These are phyloP conservation scores for Fusarium sp. DNA, from an alignment of 2,329 filamentous ascomycete species.

Conservation along the genomic window DNA sequence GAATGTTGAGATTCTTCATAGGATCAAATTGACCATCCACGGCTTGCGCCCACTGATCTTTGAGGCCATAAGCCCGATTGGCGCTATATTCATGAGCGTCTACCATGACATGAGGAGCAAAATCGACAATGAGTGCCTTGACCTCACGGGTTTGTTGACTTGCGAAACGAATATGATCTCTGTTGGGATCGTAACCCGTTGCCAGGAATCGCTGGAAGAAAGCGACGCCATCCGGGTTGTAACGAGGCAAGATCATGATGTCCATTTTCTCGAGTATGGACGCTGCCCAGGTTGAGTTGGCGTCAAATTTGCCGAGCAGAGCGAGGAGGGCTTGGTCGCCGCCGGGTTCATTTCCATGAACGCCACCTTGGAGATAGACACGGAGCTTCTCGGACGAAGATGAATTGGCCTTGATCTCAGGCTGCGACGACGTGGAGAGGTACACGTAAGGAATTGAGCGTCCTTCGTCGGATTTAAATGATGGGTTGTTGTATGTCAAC, in stretches of 20 bases:
- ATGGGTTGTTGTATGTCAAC: constrained; percentile 39
- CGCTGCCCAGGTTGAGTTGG: constrained; percentile 39
- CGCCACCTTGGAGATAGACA: constrained; percentile 43
- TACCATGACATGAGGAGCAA: constrained; percentile 41
- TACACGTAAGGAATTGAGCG: constrained; percentile 38
- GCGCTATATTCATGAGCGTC: constrained; percentile 45
- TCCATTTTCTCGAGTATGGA: constrained; percentile 43
- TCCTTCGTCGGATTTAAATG: constrained; percentile 38
- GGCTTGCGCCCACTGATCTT: constrained; percentile 39
- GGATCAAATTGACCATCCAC: constrained; percentile 42
- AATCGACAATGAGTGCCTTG: constrained; percentile 38
- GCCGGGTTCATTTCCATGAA: constrained; percentile 45
- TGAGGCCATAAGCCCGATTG: constrained; percentile 37
- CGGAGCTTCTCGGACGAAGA: constrained; percentile 37
- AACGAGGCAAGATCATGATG: constrained; percentile 44
- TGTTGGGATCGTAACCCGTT: constrained; percentile 43
- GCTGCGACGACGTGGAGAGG: constrained; percentile 16
- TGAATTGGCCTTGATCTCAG: constrained; percentile 23
- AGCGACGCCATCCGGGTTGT: constrained; percentile 45
- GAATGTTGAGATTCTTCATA: constrained; percentile 46
- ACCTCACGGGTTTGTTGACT: constrained; percentile 41
- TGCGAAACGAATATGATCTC: constrained; percentile 44
- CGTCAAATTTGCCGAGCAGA: constrained; percentile 43
- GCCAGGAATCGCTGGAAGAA: constrained; percentile 45
- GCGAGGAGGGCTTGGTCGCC: constrained; percentile 44